These are phyloP conservation scores for Tulasnella sp. DNA, from an alignment of 768 basidiomycete species.

Conservation along the genomic window DNA sequence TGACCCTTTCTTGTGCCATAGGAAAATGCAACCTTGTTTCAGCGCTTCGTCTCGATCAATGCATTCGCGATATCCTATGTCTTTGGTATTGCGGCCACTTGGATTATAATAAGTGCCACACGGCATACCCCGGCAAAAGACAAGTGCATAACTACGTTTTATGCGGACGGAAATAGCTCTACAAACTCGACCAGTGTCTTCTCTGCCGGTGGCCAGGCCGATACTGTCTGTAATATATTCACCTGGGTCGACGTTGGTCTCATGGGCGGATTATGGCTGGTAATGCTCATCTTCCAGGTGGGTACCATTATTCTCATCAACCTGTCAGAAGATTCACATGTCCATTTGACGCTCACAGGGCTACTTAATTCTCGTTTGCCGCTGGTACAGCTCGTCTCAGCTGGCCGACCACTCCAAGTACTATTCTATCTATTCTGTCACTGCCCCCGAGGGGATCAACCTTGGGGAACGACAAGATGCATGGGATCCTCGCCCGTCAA, in stretches of 20 bases:
- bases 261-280: constrained; percentile 78
- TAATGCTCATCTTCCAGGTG: constrained; percentile 69
- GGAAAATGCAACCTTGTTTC: constrained; percentile 56
- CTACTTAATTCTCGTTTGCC: constrained; percentile 37
- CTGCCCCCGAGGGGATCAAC: not conserved
- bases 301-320: constrained; percentile 23
- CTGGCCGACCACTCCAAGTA: constrained; percentile 72
- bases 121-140: constrained; percentile 60
- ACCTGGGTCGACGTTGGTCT: constrained; percentile 86
- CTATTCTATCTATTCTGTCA: constrained; percentile 49
- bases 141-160: constrained; percentile 40
- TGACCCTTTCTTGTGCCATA: no score
- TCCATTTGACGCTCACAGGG: constrained; percentile 34
- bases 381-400: constrained; percentile 60
- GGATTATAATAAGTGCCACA: constrained; percentile 69
- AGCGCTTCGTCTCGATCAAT: constrained; percentile 60
- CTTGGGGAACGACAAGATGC: constrained; percentile 33
- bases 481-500: constrained; percentile 54
- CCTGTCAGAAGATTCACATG: not conserved
- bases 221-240: constrained; percentile 76
- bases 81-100: constrained; percentile 67
- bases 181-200: constrained; percentile 1
- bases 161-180: constrained; percentile 8
- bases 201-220: constrained; percentile 41
- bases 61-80: constrained; percentile 39